phyloP scores from a whole-genome alignment of 1,284 basidiomycete species.

The Thecaphora thlaspeos region DNA sequence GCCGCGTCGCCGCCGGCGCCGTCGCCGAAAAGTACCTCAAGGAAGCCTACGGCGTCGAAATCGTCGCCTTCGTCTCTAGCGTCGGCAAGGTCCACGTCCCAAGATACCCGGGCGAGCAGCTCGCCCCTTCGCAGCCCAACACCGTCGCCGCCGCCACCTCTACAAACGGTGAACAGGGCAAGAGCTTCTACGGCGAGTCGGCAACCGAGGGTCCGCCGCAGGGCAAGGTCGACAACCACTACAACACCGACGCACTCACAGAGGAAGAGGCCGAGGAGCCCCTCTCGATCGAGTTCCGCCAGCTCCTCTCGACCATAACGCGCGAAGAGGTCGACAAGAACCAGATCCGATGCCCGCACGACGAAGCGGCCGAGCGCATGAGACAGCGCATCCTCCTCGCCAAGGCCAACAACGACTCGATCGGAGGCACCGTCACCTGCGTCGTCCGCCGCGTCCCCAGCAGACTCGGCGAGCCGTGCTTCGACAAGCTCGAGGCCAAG shows the following conservation, averaged over 20 bases:
- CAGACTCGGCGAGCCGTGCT: conserved; percentile 94
- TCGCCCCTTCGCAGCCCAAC: conserved; percentile 25
- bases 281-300: conserved; percentile 77
- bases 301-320: conserved; percentile 76
- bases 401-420: conserved; percentile 86
- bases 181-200: conserved; percentile 34
- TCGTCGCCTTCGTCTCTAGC: conserved; percentile 93
- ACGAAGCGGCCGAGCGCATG: conserved; percentile 84
- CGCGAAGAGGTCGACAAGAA: conserved; percentile 86
- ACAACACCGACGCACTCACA: conserved; percentile 63
- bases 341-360: conserved; percentile 85
- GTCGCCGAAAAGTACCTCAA: conserved; percentile 96
- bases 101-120: conserved; percentile 47
- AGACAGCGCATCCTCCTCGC: conserved; percentile 89
- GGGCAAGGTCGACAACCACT: conserved; percentile 43
- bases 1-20: conserved; percentile 93
- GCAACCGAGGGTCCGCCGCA: conserved; percentile 59
- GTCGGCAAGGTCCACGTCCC: conserved; percentile 86
- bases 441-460: conserved; percentile 85
- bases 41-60: conserved; percentile 83
- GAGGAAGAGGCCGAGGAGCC: conserved; percentile 75
- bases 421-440: conserved; percentile 95
- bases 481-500: conserved; percentile 97
- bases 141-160: conserved; percentile 6
- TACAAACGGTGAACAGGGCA: conserved; percentile 8